Evolutionary conservation across 2,329 filamentous ascomycete genomes (phyloP).

Genomic region (Arthrobotrys iridis): DNA sequence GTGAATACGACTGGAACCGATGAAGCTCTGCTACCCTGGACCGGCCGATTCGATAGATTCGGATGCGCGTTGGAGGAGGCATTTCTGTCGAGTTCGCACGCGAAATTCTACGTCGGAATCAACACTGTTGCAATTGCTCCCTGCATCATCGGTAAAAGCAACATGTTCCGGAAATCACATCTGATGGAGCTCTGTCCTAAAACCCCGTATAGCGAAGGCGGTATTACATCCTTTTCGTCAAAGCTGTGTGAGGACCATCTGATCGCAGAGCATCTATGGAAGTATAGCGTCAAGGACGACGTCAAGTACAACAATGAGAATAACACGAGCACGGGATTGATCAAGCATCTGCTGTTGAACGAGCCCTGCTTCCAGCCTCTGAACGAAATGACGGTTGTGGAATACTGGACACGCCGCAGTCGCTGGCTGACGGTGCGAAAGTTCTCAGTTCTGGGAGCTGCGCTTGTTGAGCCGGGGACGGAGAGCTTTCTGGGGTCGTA

Average conservation of each 20-base stretch:
- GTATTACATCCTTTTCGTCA: conserved; percentile 90
- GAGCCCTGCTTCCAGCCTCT: conserved; percentile 92
- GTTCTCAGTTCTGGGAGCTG: conserved; percentile 89
- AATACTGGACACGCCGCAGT: conserved; percentile 82
- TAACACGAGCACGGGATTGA: conserved; percentile 66
- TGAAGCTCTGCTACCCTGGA: conserved; percentile 36
- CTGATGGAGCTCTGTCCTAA: conserved; percentile 75
- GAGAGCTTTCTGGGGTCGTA: conserved; percentile 85
- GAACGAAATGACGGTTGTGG: conserved; percentile 77
- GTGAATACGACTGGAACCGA: conserved; percentile 67
- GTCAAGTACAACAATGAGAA: conserved; percentile 59
- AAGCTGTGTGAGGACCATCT: conserved; percentile 98
- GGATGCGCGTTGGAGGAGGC: conserved; percentile 91
- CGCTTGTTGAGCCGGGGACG: conserved; percentile 89
- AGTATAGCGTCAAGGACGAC: conserved; percentile 66
- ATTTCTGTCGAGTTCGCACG: conserved; percentile 92
- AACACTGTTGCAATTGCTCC: conserved; percentile 90
- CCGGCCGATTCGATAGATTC: conserved; percentile 44
- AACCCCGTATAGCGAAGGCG: conserved; percentile 70
- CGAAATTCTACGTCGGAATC: conserved; percentile 98
- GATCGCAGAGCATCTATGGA: conserved; percentile 92
- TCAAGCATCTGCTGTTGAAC: conserved; percentile 80
- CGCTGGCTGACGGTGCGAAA: conserved; percentile 94
- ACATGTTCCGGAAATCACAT: conserved; percentile 96
- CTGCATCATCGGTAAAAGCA: conserved; percentile 95